Evolutionary conservation across 768 basidiomycete genomes (phyloP).

Genomic region (Boletus sp.): DNA sequence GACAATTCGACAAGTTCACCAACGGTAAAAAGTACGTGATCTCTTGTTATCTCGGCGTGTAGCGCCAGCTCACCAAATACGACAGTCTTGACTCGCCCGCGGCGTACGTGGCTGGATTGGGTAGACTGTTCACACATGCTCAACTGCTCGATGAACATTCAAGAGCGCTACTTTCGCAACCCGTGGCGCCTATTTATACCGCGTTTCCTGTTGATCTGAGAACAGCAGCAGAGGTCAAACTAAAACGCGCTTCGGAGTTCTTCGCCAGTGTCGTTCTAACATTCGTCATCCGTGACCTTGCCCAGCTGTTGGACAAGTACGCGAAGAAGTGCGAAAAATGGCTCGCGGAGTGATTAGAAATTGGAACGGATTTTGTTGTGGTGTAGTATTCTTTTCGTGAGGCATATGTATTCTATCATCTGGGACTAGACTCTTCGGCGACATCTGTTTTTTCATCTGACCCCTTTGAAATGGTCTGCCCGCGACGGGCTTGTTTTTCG

Average conservation of each 20-base stretch:
- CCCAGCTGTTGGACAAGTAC: constrained; percentile 86
- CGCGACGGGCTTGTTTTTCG: constrained; percentile 13
- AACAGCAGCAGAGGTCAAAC: constrained; percentile 61
- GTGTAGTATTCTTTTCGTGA: constrained; percentile 26
- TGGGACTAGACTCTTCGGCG: constrained; percentile 32
- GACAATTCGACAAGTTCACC: constrained; percentile 79
- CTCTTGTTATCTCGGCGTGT: constrained; percentile 3
- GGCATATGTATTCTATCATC: constrained; percentile 35
- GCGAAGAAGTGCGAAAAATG: constrained; percentile 92
- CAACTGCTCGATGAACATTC: constrained; percentile 89
- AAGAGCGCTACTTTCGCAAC: constrained; percentile 62
- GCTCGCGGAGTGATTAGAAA: constrained; percentile 65
- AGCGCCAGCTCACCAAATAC: constrained; percentile 12
- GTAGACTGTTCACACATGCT: constrained; percentile 65
- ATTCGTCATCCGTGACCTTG: constrained; percentile 86
- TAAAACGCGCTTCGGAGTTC: constrained; percentile 85
- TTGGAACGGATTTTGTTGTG: constrained; percentile 20
- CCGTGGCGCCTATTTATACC: constrained; percentile 68
- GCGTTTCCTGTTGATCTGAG: constrained; percentile 66
- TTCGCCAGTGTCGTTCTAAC: constrained; percentile 85
- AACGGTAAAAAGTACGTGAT: constrained; percentile 80
- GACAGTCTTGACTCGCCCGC: constrained; percentile 84
- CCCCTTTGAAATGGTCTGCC: constrained; percentile 10
- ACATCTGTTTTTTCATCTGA: constrained; percentile 31
- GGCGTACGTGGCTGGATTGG: constrained; percentile 73